Percentiles rank a stretch among this genome's conserved stretches.
Conservation (phyloP, 1,284 basidiomycete species). For the Taiwanofungus camphoratus region DNA sequence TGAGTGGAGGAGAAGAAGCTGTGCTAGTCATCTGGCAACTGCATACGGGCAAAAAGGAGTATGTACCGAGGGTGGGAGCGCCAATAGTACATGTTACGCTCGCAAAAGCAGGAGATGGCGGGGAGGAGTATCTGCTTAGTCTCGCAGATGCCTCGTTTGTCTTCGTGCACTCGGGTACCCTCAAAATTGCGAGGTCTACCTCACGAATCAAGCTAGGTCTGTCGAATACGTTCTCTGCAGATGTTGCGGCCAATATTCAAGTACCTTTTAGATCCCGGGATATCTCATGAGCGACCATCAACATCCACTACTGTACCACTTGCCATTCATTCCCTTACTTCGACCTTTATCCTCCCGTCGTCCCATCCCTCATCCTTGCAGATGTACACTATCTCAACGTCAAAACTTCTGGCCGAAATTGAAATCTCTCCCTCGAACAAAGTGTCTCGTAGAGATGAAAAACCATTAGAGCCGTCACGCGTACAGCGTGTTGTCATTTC, state of each 20-base stretch:
- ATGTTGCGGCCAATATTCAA: slow-evolving; percentile 3
- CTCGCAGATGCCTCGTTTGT: slow-evolving; percentile 81
- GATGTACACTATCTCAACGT: slow-evolving; percentile 75
- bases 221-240: slow-evolving; percentile 18
- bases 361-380: slow-evolving; percentile 95
- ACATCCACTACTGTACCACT: slow-evolving; percentile 50
- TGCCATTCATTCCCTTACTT: slow-evolving; percentile 64
- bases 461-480: slow-evolving; percentile 69
- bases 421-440: slow-evolving; percentile 94
- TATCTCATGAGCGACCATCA: slow-evolving; percentile 35
- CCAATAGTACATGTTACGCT: slow-evolving; percentile 75
- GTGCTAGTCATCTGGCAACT: slow-evolving; percentile 96
- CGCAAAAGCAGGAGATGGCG: slow-evolving; percentile 39
- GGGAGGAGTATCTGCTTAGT: slow-evolving; percentile 85
- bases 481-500: slow-evolving; percentile 74
- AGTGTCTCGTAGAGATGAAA: slow-evolving; percentile 80
- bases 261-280: slow-evolving; percentile 37
- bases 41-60: slow-evolving; percentile 81
- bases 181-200: slow-evolving; percentile 73
- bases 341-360: slow-evolving; percentile 83
- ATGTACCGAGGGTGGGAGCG: slow-evolving; percentile 89
- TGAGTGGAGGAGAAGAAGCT: slow-evolving; percentile 95
- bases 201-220: slow-evolving; percentile 75
- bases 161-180: slow-evolving; percentile 71
- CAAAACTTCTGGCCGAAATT: slow-evolving; percentile 77